Base-by-base conservation (phyloP, 1,139 yeast species). In the Kurtzmaniella quercitrusa region DNA sequence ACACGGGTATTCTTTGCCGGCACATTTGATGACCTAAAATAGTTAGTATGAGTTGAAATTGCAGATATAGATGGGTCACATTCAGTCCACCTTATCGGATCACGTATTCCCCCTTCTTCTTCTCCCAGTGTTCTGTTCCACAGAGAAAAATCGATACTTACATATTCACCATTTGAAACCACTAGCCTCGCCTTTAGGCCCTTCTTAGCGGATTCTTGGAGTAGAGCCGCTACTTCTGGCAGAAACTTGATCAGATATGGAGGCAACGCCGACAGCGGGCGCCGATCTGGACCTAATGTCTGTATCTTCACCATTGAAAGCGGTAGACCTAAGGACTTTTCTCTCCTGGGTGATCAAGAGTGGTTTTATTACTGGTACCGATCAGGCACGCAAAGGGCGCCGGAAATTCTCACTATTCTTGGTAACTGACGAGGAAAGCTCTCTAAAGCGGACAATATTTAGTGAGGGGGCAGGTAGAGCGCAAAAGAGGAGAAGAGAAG, bases 81-180 rank as follows among this genome's bases (percentile, higher is more conserved):
- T n/a, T n/a, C n/a, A n/a, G n/a, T n/a, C n/a, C n/a, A n/a, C n/a
- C n/a, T n/a, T n/a, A n/a, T n/a, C n/a, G n/a, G n/a, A n/a, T n/a
- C n/a, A n/a, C n/a, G n/a, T n/a, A n/a, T n/a, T n/a, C n/a, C n/a
- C n/a, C n/a, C n/a, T n/a, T n/a, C n/a, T n/a, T n/a, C n/a, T n/a
- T n/a, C n/a, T n/a, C n/a, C n/a, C n/a, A n/a, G n/a, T 11, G 39
- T 14, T 23, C 11, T 33, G 23, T 15, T 14, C 7, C 21, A 33
- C 17, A 16, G 24, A 29, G 12, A 33, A 25, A 16, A 17, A 15
- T 9, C 31, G 31, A 41, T 53, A 62, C 66, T 41, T 61, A 62
- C 66, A 46, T 61, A 59, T 36, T 60, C 49, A 17, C 75, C 75
- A 48, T 68, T 54, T 44, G 63, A 61, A 38, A 71, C 74, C 40